Base-by-base conservation (phyloP, 2,329 filamentous ascomycete genomes). In the Alternaria gansuensis region DNA sequence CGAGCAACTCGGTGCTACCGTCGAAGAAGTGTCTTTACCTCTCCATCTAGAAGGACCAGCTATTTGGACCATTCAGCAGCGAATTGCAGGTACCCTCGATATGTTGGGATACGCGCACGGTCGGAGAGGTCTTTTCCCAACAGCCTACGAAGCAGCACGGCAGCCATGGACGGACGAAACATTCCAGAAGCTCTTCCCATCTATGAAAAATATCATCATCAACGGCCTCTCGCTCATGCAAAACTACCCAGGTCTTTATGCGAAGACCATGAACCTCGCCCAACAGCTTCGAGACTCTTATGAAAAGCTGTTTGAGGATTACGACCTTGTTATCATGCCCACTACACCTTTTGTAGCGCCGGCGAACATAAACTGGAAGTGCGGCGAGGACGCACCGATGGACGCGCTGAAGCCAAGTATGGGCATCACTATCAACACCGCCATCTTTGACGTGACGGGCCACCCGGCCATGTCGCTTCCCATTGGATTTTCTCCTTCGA, bases 101-200 rank as follows among this genome's bases (percentile, higher is more conserved):
- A 78, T 84, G 48, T 54, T 70, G 36, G 67, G 67, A 1, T 63
- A 64, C 21, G 64, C 67, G 26, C 67, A 68, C 44, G 67, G 67
- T 21, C 61, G 65, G 31, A 54, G 67, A 57, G 66, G 65, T 9
- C 50, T 70, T 4, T 68, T 69, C 21, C 67, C 66, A 28, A 67
- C 63, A 29, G 67, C 59, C 26, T 71, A 58, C 31, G 82, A 85
- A 61, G 72, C 77, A n/a, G 79, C 78, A 2, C 76, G 82, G 6
- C 77, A 82, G 0, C 82, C 82, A 0, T 84, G 81, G 81, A 82
- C 78, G 0, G 71, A 80, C 13, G 73, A 79, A n/a, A 78, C 77
- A 49, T 85, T 85, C 59, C 75, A 81, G 45, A 81, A 81, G 49
- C 71, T 82, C 0, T 83, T 82, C 64, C 82, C 77, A 0, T 71